These are phyloP conservation scores for Baorangia bicolor DNA, from an alignment of 768 basidiomycete species.

Conservation along the genomic window DNA sequence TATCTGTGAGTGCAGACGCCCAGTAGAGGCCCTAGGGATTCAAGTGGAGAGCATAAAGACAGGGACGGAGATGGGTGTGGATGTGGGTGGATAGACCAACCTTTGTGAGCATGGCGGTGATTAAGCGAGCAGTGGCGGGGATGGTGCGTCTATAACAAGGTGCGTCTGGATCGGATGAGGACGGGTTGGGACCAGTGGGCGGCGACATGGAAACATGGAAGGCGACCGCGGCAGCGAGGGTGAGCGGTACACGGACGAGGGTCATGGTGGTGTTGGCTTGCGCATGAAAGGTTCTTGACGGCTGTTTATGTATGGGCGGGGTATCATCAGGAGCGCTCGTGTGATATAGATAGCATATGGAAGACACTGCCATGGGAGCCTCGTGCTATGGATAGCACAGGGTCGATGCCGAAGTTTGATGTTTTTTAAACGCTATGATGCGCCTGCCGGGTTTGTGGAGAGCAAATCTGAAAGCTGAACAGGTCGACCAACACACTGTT, in stretches of 20 bases:
- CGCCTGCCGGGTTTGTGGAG: too few relatives aligned
- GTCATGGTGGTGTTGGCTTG: background rate
- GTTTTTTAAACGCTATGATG: too few relatives aligned
- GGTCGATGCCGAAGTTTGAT: background rate
- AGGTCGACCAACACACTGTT: too few relatives aligned
- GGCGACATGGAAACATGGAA: slow-evolving; percentile 47
- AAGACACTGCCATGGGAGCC: too few relatives aligned
- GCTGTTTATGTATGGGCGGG: slow-evolving; percentile 1
- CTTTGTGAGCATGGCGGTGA: slow-evolving; percentile 13
- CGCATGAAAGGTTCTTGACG: too few relatives aligned
- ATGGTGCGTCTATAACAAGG: slow-evolving; percentile 28
- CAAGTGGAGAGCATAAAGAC: background rate
- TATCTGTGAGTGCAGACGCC: slow-evolving; percentile 10
- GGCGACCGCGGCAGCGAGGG: slow-evolving; percentile 42
- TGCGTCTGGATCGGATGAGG: background rate
- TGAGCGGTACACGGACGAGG: slow-evolving; percentile 43
- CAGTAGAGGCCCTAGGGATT: slow-evolving; percentile 17
- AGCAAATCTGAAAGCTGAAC: too few relatives aligned
- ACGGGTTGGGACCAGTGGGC: slow-evolving; percentile 15
- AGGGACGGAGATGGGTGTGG: too few relatives aligned
- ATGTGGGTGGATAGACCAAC: background rate
- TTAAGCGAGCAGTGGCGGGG: slow-evolving; percentile 6
- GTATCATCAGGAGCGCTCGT: background rate
- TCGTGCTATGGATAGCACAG: background rate
- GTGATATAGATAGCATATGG: background rate